These are phyloP conservation scores for Pythium sp. DNA, from an alignment of 352 stramenopile genomes.

Conservation along the genomic window DNA sequence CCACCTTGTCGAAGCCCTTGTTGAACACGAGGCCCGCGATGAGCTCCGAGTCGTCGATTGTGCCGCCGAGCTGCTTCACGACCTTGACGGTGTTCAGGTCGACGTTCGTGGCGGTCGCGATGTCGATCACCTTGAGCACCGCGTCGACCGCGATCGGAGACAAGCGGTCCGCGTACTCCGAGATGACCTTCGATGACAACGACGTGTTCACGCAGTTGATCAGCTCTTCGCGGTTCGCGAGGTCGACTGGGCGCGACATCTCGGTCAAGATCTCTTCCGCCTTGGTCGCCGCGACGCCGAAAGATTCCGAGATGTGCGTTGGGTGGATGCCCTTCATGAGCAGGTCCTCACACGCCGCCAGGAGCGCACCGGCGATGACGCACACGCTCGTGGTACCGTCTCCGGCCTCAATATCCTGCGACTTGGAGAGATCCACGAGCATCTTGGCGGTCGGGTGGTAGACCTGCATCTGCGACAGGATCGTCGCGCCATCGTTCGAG, in stretches of 20 bases:
- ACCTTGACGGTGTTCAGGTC: conserved; percentile 98
- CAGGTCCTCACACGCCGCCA: conserved; percentile 93
- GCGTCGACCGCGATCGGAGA: conserved; percentile 98
- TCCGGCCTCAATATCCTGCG: conserved; percentile 99
- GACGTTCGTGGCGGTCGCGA: conserved; percentile 92
- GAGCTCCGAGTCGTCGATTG: conserved; percentile 99
- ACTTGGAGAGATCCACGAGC: conserved; percentile 99
- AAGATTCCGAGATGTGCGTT: conserved; percentile 96
- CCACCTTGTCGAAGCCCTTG: conserved; percentile 91
- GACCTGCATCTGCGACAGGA: conserved; percentile 97
- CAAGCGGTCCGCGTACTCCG: conserved; percentile 96
- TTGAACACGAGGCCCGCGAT: conserved; percentile 97
- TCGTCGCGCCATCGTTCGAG: conserved; percentile 99
- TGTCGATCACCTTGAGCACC: conserved; percentile 96
- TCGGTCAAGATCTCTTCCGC: conserved; percentile 87
- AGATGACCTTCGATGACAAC: conserved; percentile 97
- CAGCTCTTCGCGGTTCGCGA: conserved; percentile 93
- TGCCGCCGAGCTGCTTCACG: conserved; percentile 98
- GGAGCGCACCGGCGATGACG: conserved; percentile 97
- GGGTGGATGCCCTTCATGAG: conserved; percentile 97
- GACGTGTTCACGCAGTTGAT: conserved; percentile 99
- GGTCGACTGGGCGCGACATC: conserved; percentile 91
- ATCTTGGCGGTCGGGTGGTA: conserved; percentile 99
- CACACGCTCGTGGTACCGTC: conserved; percentile 98
- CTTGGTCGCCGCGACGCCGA: conserved; percentile 90